These are phyloP conservation scores for Xerocomellus dryophilus DNA, from an alignment of 768 basidiomycete species.

Conservation along the genomic window DNA sequence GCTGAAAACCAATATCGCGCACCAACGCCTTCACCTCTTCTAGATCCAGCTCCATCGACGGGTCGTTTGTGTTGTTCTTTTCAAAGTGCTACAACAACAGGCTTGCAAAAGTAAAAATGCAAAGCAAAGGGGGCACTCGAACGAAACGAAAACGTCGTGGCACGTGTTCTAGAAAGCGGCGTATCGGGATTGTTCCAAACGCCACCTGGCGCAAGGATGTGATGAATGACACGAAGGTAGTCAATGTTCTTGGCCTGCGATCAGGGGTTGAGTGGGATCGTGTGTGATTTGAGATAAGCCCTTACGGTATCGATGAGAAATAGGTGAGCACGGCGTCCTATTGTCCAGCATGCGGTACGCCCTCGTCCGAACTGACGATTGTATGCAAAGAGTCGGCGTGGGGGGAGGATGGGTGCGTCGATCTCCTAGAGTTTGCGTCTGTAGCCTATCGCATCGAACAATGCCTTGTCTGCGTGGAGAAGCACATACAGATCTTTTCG, in stretches of 20 bases:
- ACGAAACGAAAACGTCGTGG: neutral
- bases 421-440: constrained; percentile 74
- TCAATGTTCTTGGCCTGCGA: constrained; percentile 84
- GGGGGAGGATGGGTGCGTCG: constrained; percentile 76
- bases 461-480: constrained; percentile 61
- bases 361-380: constrained; percentile 45
- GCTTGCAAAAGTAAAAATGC: constrained; percentile 40
- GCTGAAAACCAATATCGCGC: constrained; percentile 70
- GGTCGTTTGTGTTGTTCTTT: constrained; percentile 76
- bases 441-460: constrained; percentile 70
- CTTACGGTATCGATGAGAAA: constrained; percentile 93
- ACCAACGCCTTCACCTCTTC: constrained; percentile 82
- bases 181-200: constrained; percentile 83
- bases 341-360: constrained; percentile 66
- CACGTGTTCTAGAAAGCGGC: neutral
- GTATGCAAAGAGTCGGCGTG: constrained; percentile 47
- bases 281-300: constrained; percentile 12
- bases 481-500: constrained; percentile 76
- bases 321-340: constrained; percentile 94
- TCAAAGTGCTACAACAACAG: constrained; percentile 98
- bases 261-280: neutral
- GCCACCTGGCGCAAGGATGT: constrained; percentile 78
- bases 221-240: constrained; percentile 84
- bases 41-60: constrained; percentile 84
- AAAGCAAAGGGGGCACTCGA: too few species aligned